Evolutionary conservation across 2,329 filamentous ascomycete species (phyloP), one percentile per base, ranked within the genome.

Genomic region (Aureobasidium sp.): DNA sequence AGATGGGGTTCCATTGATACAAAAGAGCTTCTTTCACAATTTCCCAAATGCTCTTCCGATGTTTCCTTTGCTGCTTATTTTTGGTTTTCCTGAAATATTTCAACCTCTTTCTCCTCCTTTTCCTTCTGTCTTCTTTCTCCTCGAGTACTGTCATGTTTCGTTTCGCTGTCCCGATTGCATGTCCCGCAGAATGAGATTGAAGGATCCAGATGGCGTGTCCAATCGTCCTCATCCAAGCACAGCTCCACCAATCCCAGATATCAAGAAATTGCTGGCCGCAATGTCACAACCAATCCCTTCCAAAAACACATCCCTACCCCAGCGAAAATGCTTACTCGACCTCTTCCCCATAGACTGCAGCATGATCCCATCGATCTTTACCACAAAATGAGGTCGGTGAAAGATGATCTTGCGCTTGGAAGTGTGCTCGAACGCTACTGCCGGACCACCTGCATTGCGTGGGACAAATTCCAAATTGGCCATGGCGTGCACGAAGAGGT

Each of bases 351-450:
- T 37, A 3, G 44, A 37, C 4, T 48, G 44, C 30, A 57, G 19
- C 52, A 56, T 49, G 27, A 57, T 40, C n/a, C 52, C 37, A 14
- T 53, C 39, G 7, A 58, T 44, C 11, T 17, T 55, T 7, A 53
- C 16, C 7, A 54, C 53, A 7, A 55, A 53, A 52, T 58, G 55
- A 14, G 55, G 57, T 10, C 32, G 29, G 17, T 58, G 57, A n/a
- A 55, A 16, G 19, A 32, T 41, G 17, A 55, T 40, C 6, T 40
- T 52, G 3, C 25, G 27, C 3, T 16, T 22, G 14, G 17, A n/a
- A 1, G 41, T 2, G 12, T 45, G 19, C 11, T 45, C 41, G 7
- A 45, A 34, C 6, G 12, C 41, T 3, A 45, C 41, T 2, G 27
- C 41, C 12, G 41, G 34, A 11, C 41, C 41, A 24, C 41, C 41